phyloP scores from a whole-genome alignment of 2,329 filamentous ascomycete species.

The Pseudocercospora crystallina region DNA sequence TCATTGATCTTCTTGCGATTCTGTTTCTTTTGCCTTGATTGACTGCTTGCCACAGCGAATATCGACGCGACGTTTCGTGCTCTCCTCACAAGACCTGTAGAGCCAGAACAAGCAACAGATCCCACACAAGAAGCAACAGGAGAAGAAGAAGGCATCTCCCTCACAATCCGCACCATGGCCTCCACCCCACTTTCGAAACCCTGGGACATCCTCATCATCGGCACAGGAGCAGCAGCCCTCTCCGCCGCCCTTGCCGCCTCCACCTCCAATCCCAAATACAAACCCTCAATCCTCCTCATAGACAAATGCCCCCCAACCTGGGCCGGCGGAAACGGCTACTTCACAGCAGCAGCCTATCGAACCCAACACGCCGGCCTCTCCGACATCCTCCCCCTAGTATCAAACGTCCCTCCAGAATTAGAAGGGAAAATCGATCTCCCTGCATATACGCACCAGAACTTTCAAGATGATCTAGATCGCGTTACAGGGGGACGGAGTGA shows the following conservation, averaged over 20 bases:
- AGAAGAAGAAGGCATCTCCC: too few relatives aligned
- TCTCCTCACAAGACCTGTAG: neutral
- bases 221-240: constrained; percentile 66
- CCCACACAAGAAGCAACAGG: too few relatives aligned
- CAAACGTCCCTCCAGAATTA: constrained; percentile 53
- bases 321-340: constrained; percentile 65
- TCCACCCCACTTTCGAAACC: neutral
- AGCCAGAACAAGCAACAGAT: neutral
- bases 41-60: neutral
- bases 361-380: constrained; percentile 55
- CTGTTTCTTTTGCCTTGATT: neutral
- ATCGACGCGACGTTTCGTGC: constrained; percentile 2
- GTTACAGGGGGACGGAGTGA: constrained; percentile 58
- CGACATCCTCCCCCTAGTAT: constrained; percentile 62
- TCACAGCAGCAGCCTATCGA: constrained; percentile 65
- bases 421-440: constrained; percentile 57
- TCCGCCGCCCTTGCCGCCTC: constrained; percentile 59
- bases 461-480: constrained; percentile 56
- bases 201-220: constrained; percentile 55
- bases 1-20: neutral
- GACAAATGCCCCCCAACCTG: constrained; percentile 61
- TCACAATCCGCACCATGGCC: too few relatives aligned
- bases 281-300: constrained; percentile 55
- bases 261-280: constrained; percentile 33
- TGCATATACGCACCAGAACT: constrained; percentile 57